Conservation (phyloP, 805 yeast genomes). For the Ogataea ramenticola region DNA sequence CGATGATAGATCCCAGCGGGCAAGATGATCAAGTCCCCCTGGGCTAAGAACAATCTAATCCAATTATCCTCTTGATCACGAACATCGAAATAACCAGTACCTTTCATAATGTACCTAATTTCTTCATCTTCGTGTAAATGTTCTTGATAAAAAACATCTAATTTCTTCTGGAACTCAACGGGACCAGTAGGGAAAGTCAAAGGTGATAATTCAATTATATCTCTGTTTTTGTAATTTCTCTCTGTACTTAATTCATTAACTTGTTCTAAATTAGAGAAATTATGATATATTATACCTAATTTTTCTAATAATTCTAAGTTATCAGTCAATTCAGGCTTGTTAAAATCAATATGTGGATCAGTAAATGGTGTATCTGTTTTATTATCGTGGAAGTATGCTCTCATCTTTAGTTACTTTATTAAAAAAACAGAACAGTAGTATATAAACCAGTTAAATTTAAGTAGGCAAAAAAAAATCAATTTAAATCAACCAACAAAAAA, state of each 20-base stretch:
- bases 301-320: slow-evolving; percentile 26
- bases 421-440: too few species aligned
- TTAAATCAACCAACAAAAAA: too few species aligned
- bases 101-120: slow-evolving; percentile 82
- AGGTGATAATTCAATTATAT: slow-evolving; percentile 54
- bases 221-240: slow-evolving; percentile 76
- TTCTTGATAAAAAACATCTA: slow-evolving; percentile 67
- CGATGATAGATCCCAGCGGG: slow-evolving; percentile 96
- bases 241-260: slow-evolving; percentile 63
- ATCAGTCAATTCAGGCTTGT: slow-evolving; percentile 25
- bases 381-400: slow-evolving; percentile 56
- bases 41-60: slow-evolving; percentile 64
- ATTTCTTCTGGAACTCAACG: slow-evolving; percentile 51
- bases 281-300: slow-evolving; percentile 64
- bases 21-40: slow-evolving; percentile 61
- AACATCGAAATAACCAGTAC: slow-evolving; percentile 89
- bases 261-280: slow-evolving; percentile 40
- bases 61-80: slow-evolving; percentile 55
- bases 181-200: slow-evolving; percentile 58
- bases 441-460: too few species aligned
- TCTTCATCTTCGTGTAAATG: slow-evolving; percentile 97
- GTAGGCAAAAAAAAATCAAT: too few species aligned
- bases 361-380: slow-evolving; percentile 52
- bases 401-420: too few species aligned
- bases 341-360: slow-evolving; percentile 60